These are phyloP conservation scores for Vanrija sp. DNA, from an alignment of 1,284 basidiomycete species.

Conservation along the genomic window DNA sequence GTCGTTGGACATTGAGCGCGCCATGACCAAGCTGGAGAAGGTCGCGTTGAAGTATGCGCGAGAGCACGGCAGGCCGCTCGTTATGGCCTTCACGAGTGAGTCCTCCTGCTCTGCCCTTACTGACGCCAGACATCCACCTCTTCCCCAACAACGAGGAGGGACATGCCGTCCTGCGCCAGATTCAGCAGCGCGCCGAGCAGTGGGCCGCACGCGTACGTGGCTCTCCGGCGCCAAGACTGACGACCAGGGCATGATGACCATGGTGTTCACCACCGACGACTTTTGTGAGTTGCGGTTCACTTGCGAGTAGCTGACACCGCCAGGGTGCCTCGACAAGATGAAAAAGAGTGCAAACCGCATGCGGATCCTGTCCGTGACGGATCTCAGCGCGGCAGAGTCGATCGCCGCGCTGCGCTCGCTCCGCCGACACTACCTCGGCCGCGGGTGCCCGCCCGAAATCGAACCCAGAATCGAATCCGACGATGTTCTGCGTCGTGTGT, in stretches of 20 bases:
- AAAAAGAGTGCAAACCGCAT: conserved; percentile 65
- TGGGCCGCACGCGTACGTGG: conserved; percentile 74
- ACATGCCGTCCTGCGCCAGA: conserved; percentile 67
- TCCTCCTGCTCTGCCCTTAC: background rate
- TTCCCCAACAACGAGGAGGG: conserved; percentile 77
- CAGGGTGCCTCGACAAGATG: conserved; percentile 54
- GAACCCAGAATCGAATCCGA: conserved; percentile 34
- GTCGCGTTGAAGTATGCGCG: conserved; percentile 65
- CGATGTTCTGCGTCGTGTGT: conserved; percentile 54
- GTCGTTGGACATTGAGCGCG: conserved; percentile 76
- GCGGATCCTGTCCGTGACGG: conserved; percentile 70
- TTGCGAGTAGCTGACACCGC: conserved; percentile 11
- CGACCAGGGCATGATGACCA: conserved; percentile 62
- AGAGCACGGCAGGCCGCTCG: conserved; percentile 61
- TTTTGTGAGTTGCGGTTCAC: conserved; percentile 54
- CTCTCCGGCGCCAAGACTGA: conserved; percentile 1
- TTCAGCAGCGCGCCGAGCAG: conserved; percentile 76
- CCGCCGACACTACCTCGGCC: conserved; percentile 44
- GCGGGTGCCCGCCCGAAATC: conserved; percentile 6
- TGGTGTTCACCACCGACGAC: conserved; percentile 76
- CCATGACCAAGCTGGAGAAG: conserved; percentile 79
- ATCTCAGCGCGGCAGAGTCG: conserved; percentile 63
- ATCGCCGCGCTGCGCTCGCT: conserved; percentile 60
- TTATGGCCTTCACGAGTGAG: conserved; percentile 64
- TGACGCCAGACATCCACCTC: conserved; percentile 58